Base-by-base conservation (phyloP, 2,329 filamentous ascomycete genomes). In the Pyricularia pennisetigena region DNA sequence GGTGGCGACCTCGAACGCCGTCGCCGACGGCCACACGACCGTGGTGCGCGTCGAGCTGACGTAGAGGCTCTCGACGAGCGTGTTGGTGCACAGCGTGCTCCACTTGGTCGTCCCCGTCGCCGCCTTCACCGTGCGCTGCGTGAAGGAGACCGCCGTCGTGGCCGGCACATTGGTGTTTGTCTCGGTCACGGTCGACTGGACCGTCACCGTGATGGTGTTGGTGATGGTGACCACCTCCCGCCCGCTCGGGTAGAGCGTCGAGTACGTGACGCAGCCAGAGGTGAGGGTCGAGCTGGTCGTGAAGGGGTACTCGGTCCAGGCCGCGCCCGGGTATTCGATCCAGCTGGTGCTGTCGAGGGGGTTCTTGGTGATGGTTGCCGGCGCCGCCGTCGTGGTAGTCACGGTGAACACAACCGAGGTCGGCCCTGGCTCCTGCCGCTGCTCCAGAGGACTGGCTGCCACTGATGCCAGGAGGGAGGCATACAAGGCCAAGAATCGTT, bases 71-170 rank as follows among this genome's bases (percentile, higher is more conserved):
- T 67, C 35, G 26, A 67, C 66, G 20, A 61, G 66, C 29, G 66
- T 67, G 66, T 62, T 61, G 54, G 57, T 61, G 66, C 66, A 67
- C 49, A 30, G 23, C 14, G 66, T 67, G 41, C 29, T 61, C 66
- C 49, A 61, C 28, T 12, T 26, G 2, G 66, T 67, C 12, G 26
- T 24, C 66, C 54, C 66, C 10, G 20, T 59, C 3, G 54, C 29
- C n/a, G 14, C 57, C 26, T 7, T 29, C 49, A 16, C 20, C 3
- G 54, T 59, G 24, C 14, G 59, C 26, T 26, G 24, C 2, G 59
- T 28, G 24, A 62, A 28, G 10, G 59, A 62, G 5, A 28, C 12
- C 9, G 28, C 54, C 7, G 30, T 32, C 26, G 66, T 67, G 26
- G 23, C n/a, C 12, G 66, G 57, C 9, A 61, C 49, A 20, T 61